Base-by-base conservation (phyloP, 345 rosid genomes). In the Eucalyptus coolabah region DNA sequence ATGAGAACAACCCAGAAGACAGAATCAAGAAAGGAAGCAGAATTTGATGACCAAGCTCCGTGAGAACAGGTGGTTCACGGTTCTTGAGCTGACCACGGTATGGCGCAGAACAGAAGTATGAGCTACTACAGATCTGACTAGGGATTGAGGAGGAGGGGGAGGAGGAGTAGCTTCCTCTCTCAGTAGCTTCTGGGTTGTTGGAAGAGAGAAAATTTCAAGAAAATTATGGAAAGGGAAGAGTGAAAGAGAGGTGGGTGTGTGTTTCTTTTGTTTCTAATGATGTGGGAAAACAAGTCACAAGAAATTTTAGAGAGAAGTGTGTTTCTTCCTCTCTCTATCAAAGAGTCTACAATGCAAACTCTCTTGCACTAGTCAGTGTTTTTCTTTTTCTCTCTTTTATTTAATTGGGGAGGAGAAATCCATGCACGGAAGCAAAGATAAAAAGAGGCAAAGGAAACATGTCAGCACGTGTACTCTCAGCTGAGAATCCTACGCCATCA, bases 361-460 rank as follows among this genome's bases (percentile, higher is more conserved):
- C 87, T 80, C 69, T 63, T 30, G 32, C 59, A 59, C 42, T 12
- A 37, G 47, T 37, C 81, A 3, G 47, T 37, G 47, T 37, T 40
- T 40, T 77, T 12, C 5, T 67, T 34, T 72, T 9, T 21, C 47
- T 37, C 7, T 37, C 28, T 72, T 37, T 37, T 77, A 4, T 77
- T 21, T 10, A 77, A 77, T 82, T 32, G 16, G 69, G 93, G 95
- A 91, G 96, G 93, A 94, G 95, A 95, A 95, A 92, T 92, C 96
- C 95, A 95, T 92, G 96, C 95, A 93, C 87, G 92, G 93, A 94
- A 95, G 95, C 95, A 93, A 93, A 92, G 93, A 90, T 86, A 56
- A 87, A 91, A 60, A 60, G 85, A 56, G 86, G 26, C 82, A 85
- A 67, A 63, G 86, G 51, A 32, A 87, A 30, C 77, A 83, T 89